A percentile compares a stretch with the other conserved stretches of the same genome.
Conservation (phyloP, 1,284 basidiomycete genomes). For the Rhizoctonia solani region DNA sequence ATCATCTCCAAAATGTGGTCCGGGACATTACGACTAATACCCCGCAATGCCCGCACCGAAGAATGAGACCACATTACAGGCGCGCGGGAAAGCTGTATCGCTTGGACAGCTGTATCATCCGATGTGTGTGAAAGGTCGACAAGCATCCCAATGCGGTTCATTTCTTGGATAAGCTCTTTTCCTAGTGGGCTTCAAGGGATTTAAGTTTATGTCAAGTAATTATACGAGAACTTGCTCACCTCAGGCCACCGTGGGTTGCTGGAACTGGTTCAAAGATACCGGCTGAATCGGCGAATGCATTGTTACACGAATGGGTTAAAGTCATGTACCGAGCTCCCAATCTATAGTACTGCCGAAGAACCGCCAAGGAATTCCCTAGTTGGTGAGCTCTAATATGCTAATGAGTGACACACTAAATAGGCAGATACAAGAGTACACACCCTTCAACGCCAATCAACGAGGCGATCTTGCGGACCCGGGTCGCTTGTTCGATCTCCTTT, state of each 20-base stretch:
- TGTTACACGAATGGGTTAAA: conserved; percentile 87
- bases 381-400: conserved; percentile 69
- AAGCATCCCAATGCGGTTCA: conserved; percentile 88
- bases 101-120: conserved; percentile 79
- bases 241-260: conserved; percentile 71
- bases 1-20: conserved; percentile 73
- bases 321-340: conserved; percentile 90
- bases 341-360: conserved; percentile 75
- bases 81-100: conserved; percentile 67
- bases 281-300: conserved; percentile 88
- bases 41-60: conserved; percentile 67
- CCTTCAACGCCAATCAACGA: conserved; percentile 88
- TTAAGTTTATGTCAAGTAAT: background rate
- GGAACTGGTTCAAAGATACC: conserved; percentile 59
- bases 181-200: conserved; percentile 61
- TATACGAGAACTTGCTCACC: conserved; percentile 41
- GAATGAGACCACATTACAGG: conserved; percentile 92
- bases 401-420: background rate
- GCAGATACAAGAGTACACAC: conserved; percentile 50
- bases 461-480: conserved; percentile 75
- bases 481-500: conserved; percentile 64
- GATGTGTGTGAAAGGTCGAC: conserved; percentile 86
- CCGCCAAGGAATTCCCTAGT: conserved; percentile 83
- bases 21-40: conserved; percentile 71
- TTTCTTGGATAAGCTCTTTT: conserved; percentile 72